phyloP scores from a whole-genome alignment of 139 green algal genomes.

The Coelastrella sp. region DNA sequence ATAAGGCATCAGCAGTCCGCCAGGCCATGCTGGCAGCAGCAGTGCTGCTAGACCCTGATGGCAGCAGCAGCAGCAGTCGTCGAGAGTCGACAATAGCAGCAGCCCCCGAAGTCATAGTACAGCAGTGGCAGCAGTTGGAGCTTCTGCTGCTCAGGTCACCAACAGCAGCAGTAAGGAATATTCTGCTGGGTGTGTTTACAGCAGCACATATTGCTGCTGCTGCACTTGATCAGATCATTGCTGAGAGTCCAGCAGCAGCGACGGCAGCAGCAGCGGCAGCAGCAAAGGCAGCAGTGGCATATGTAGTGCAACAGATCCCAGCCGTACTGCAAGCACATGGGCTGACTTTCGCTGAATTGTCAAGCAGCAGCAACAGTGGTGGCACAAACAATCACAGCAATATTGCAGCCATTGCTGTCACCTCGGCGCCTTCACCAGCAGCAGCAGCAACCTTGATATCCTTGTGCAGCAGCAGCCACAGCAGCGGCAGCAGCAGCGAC shows the following conservation, averaged over 20 bases:
- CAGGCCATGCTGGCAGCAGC: no score
- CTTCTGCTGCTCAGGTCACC: slow-evolving; percentile 22
- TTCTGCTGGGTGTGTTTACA: no score
- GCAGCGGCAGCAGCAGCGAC: slow-evolving; percentile 11
- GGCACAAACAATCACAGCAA: not conserved
- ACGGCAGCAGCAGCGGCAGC: slow-evolving; percentile 39
- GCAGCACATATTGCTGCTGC: not conserved
- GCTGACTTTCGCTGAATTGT: not conserved
- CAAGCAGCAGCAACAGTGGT: slow-evolving; percentile 8
- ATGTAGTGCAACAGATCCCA: not conserved
- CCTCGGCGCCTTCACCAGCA: no score
- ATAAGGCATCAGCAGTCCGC: not conserved
- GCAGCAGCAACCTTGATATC: not conserved
- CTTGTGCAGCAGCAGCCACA: not conserved
- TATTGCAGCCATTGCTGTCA: no score
- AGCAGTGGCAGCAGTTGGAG: slow-evolving; percentile 34
- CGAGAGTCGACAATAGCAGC: not conserved
- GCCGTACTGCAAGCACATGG: not conserved
- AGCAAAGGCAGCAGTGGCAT: not conserved
- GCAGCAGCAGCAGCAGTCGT: not conserved
- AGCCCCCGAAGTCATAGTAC: not conserved
- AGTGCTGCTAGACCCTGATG: not conserved
- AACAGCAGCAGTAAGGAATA: not conserved
- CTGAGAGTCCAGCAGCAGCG: not conserved
- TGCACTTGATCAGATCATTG: no score